Evolutionary conservation across 345 rosid species (phyloP).

Genomic region (Melastoma malabathricum): DNA sequence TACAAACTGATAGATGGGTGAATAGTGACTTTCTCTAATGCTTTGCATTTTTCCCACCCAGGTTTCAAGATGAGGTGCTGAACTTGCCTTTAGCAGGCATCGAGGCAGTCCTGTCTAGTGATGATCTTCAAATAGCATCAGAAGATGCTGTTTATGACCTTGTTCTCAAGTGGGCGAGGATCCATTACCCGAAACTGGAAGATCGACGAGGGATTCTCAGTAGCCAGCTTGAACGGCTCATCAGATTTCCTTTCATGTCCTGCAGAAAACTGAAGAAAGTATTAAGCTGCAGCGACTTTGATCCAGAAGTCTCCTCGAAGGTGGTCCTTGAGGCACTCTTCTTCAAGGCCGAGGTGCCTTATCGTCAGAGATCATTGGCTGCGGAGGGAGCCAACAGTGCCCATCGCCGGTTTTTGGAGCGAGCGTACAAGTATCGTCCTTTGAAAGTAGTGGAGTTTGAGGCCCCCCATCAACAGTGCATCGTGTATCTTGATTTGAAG

Average conservation of each 20-base stretch:
- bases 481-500: constrained; percentile 68
- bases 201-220: constrained; percentile 48
- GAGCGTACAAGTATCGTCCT: constrained; percentile 54
- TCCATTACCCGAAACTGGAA: constrained; percentile 46
- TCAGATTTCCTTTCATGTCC: constrained; percentile 77
- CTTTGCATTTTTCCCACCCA: constrained; percentile 5
- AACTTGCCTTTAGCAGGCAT: constrained; percentile 71
- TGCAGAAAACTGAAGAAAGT: constrained; percentile 57
- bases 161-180: constrained; percentile 56
- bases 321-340: constrained; percentile 69
- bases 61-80: constrained; percentile 54
- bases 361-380: constrained; percentile 31
- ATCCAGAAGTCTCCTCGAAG: constrained; percentile 34
- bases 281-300: constrained; percentile 52
- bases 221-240: constrained; percentile 37
- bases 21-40: too few relatives aligned
- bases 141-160: constrained; percentile 67
- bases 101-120: constrained; percentile 63
- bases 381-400: constrained; percentile 24
- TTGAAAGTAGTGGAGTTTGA: constrained; percentile 70
- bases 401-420: constrained; percentile 42
- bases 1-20: not conserved
- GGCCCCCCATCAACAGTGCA: constrained; percentile 49
- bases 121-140: constrained; percentile 47
- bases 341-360: constrained; percentile 57